A percentile compares a stretch with the other conserved stretches of the same genome.
Conservation (phyloP, 805 yeast species). For the Saturnispora kantuleensis region DNA sequence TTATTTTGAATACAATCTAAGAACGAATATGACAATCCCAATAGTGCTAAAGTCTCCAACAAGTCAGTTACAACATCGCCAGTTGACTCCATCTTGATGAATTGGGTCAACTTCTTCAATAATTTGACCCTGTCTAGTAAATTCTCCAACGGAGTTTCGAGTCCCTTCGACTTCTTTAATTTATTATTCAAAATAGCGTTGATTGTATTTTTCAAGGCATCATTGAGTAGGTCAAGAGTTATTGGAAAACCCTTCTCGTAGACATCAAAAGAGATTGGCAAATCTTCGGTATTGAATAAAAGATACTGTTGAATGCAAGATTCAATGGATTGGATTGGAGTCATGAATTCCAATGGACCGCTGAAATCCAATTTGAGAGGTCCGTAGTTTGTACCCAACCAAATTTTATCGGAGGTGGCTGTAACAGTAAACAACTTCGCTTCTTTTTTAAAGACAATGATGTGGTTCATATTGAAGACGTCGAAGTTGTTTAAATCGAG, state of each 20-base stretch:
- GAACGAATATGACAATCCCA: slow-evolving; percentile 12
- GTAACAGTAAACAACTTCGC: slow-evolving; percentile 45
- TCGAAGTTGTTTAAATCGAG: slow-evolving; percentile 33
- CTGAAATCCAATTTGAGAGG: slow-evolving; percentile 49
- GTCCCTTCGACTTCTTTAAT: slow-evolving; percentile 39
- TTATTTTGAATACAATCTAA: slow-evolving; percentile 7
- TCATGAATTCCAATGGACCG: slow-evolving; percentile 16
- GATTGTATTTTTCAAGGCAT: slow-evolving; percentile 41
- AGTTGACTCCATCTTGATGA: slow-evolving; percentile 15
- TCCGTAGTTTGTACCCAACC: slow-evolving; percentile 45
- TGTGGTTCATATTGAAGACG: slow-evolving; percentile 66
- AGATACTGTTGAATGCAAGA: slow-evolving; percentile 81
- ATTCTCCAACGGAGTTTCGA: slow-evolving; percentile 37
- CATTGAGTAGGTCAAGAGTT: slow-evolving; percentile 35
- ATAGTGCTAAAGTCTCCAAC: slow-evolving; percentile 14
- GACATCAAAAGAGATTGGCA: slow-evolving; percentile 17
- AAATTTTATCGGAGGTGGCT: slow-evolving; percentile 1
- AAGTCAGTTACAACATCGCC: slow-evolving; percentile 4
- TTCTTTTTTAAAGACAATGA: slow-evolving; percentile 44
- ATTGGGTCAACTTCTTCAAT: slow-evolving; percentile 15
- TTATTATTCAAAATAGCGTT: slow-evolving; percentile 48
- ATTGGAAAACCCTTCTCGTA: slow-evolving; percentile 31
- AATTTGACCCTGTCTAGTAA: slow-evolving; percentile 37
- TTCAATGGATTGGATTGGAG: slow-evolving; percentile 34
- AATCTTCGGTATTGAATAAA: slow-evolving; percentile 35